A percentile compares a stretch with the other conserved stretches of the same genome.
Evolutionary conservation across 805 yeast species (phyloP).

Genomic region (Zygosaccharomyces pseudorouxii): DNA sequence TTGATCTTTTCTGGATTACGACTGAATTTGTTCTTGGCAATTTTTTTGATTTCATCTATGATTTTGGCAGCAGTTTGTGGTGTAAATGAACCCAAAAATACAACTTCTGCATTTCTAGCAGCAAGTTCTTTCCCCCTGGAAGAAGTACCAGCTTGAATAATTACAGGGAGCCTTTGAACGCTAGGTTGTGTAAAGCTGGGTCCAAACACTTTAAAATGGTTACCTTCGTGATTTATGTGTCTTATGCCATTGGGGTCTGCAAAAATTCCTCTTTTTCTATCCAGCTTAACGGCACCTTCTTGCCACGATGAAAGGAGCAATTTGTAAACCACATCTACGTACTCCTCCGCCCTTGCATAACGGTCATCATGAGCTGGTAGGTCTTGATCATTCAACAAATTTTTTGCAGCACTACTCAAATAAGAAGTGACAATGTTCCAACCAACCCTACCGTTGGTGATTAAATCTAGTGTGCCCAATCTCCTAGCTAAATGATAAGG

Average conservation of each 20-base stretch:
- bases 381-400: conserved; percentile 36
- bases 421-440: conserved; percentile 46
- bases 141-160: conserved; percentile 45
- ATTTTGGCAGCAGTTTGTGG: conserved; percentile 32
- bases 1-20: conserved; percentile 39
- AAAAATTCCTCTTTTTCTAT: conserved; percentile 31
- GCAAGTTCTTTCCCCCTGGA: conserved; percentile 41
- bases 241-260: conserved; percentile 40
- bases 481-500: conserved; percentile 42
- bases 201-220: conserved; percentile 40
- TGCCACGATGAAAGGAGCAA: conserved; percentile 42
- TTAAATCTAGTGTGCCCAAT: conserved; percentile 43
- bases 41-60: conserved; percentile 32
- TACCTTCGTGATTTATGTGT: conserved; percentile 41
- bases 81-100: conserved; percentile 37
- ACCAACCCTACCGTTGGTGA: conserved; percentile 42
- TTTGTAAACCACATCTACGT: conserved; percentile 39
- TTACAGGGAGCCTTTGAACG: conserved; percentile 42
- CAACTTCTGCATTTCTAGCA: conserved; percentile 43
- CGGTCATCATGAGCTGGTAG: conserved; percentile 41
- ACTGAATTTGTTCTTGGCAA: conserved; percentile 34
- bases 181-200: conserved; percentile 42
- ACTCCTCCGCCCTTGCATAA: conserved; percentile 40
- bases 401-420: conserved; percentile 41
- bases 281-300: conserved; percentile 37